These are phyloP conservation scores for Carex myosuroides DNA, from an alignment of 176 grass and related monocot species.

Conservation along the genomic window DNA sequence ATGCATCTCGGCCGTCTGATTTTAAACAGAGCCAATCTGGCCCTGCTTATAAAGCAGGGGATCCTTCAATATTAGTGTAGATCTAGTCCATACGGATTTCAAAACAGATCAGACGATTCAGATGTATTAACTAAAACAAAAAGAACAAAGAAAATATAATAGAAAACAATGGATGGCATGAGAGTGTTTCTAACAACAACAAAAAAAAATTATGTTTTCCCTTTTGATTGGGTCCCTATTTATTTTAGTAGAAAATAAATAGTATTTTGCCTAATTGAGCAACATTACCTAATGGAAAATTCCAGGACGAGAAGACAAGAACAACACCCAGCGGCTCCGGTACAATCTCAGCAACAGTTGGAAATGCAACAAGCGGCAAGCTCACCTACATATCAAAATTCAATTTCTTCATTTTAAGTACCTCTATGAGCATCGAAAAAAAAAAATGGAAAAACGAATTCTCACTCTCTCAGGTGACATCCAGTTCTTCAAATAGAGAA, in stretches of 20 bases:
- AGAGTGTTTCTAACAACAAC: no score
- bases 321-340: conserved; percentile 84
- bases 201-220: not conserved
- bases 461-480: conserved; percentile 51
- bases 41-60: no score
- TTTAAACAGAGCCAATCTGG: no score
- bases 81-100: no score
- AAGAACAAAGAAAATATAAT: no score
- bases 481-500: conserved; percentile 55
- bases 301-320: conserved; percentile 85
- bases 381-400: conserved; percentile 30
- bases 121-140: no score
- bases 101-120: no score
- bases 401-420: not conserved
- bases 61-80: no score
- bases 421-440: not conserved
- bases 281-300: conserved; percentile 61
- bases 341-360: conserved; percentile 49
- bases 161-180: no score
- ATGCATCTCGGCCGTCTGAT: no score
- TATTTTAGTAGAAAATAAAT: not conserved
- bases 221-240: not conserved
- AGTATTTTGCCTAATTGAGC: not conserved
- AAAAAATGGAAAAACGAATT: not conserved
- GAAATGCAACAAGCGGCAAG: conserved; percentile 51